phyloP scores from a whole-genome alignment of 1,139 yeast genomes.

The Candida sp. region DNA sequence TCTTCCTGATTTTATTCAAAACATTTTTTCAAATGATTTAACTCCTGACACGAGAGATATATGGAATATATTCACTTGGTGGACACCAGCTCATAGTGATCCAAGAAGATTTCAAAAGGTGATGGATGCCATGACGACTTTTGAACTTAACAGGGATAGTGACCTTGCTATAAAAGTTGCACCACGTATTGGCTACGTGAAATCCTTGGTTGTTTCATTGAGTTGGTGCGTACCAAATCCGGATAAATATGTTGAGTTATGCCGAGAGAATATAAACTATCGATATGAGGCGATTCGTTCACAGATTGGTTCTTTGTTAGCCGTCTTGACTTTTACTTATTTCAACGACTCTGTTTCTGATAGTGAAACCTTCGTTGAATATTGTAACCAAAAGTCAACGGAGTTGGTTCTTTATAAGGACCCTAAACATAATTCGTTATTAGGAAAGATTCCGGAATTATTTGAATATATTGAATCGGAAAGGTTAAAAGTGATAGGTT shows the following conservation, averaged over 20 bases:
- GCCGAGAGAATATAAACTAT: slow-evolving; percentile 51
- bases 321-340: slow-evolving; percentile 51
- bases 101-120: slow-evolving; percentile 62
- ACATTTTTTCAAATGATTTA: slow-evolving; percentile 55
- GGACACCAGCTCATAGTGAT: slow-evolving; percentile 68
- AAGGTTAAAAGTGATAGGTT: slow-evolving; percentile 30
- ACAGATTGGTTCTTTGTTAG: slow-evolving; percentile 64
- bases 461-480: slow-evolving; percentile 46
- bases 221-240: slow-evolving; percentile 60
- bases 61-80: slow-evolving; percentile 79
- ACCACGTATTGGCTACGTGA: slow-evolving; percentile 56
- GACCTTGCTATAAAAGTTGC: slow-evolving; percentile 70
- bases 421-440: slow-evolving; percentile 20
- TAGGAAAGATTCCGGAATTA: slow-evolving; percentile 21
- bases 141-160: slow-evolving; percentile 48
- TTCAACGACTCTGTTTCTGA: slow-evolving; percentile 48
- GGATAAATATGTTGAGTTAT: slow-evolving; percentile 42
- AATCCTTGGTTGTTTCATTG: slow-evolving; percentile 50
- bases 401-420: slow-evolving; percentile 24
- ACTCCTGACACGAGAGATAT: slow-evolving; percentile 74
- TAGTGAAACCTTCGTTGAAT: slow-evolving; percentile 39
- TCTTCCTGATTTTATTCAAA: slow-evolving; percentile 38
- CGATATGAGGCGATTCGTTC: slow-evolving; percentile 77
- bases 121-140: slow-evolving; percentile 42
- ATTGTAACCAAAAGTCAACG: slow-evolving; percentile 21